Evolutionary conservation across 2,329 filamentous ascomycete genomes (phyloP).

Genomic region (Fusarium devonianum): DNA sequence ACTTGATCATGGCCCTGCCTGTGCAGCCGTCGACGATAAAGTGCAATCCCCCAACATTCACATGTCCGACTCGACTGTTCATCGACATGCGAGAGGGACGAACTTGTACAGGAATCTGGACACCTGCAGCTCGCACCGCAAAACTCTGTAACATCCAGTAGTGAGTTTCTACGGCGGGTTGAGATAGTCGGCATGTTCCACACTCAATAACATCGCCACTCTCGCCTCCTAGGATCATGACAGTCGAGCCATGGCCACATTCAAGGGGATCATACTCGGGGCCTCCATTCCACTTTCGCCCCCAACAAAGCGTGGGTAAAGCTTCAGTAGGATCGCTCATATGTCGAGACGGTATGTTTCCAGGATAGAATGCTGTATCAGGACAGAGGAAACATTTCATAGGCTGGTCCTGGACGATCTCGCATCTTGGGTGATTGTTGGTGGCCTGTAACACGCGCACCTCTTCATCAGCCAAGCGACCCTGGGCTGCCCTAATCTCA

Average conservation of each 20-base stretch:
- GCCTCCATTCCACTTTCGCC: too few species aligned
- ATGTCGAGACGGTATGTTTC: not conserved
- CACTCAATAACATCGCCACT: constrained; percentile 14
- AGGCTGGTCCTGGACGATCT: constrained; percentile 1
- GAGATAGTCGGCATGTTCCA: constrained; percentile 8
- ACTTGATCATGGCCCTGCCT: constrained; percentile 14
- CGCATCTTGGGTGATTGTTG: too few species aligned
- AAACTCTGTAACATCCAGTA: not conserved
- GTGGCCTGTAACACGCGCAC: not conserved
- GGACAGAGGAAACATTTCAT: constrained; percentile 11
- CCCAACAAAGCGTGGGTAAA: too few species aligned
- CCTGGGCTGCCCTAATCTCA: not conserved
- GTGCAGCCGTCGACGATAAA: constrained; percentile 23
- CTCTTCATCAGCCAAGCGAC: not conserved
- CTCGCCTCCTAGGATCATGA: constrained; percentile 12
- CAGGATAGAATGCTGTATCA: too few species aligned
- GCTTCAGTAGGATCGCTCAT: not conserved
- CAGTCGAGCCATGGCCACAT: constrained; percentile 12
- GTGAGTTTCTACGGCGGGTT: not conserved
- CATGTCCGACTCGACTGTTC: constrained; percentile 18
- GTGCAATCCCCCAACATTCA: constrained; percentile 22
- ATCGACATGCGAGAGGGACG: constrained; percentile 19
- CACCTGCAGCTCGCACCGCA: constrained; percentile 8
- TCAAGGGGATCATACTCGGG: too few species aligned
- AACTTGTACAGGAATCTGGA: constrained; percentile 14